Evolutionary conservation across 2,329 filamentous ascomycete species (phyloP).

Genomic region (Cyphellophora attinorum): DNA sequence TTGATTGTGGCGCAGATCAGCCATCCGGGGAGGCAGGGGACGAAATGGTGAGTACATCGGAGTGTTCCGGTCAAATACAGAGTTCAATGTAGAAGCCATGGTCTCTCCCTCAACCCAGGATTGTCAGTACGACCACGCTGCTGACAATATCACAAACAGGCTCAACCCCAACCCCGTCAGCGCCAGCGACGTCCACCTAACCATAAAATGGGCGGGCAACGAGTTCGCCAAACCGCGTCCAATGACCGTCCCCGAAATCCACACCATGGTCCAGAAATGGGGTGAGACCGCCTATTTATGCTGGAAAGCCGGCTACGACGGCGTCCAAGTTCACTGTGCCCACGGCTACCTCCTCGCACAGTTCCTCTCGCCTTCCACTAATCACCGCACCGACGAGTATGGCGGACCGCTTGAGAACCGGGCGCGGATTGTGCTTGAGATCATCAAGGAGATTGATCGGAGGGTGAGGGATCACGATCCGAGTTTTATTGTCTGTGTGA

Average conservation of each 20-base stretch:
- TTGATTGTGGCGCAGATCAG: slow-evolving; percentile 52
- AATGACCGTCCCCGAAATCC: slow-evolving; percentile 19
- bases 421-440: slow-evolving; percentile 48
- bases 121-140: too few species aligned
- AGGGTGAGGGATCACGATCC: slow-evolving; percentile 7
- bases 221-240: slow-evolving; percentile 26
- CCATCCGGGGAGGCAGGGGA: slow-evolving; percentile 53
- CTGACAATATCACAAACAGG: too few species aligned
- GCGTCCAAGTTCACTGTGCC: slow-evolving; percentile 19
- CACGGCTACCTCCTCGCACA: slow-evolving; percentile 21
- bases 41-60: too few species aligned
- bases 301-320: slow-evolving; percentile 16
- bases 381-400: slow-evolving; percentile 20
- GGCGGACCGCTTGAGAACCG: slow-evolving; percentile 55
- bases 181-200: slow-evolving; percentile 41
- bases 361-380: slow-evolving; percentile 19
- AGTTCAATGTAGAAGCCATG: too few species aligned
- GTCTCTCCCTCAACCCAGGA: too few species aligned
- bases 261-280: slow-evolving; percentile 11
- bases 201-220: slow-evolving; percentile 24
- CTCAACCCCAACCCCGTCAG: slow-evolving; percentile 43
- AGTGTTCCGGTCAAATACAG: too few species aligned
- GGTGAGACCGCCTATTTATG: slow-evolving; percentile 13
- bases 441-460: slow-evolving; percentile 24
- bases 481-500: slow-evolving; percentile 14